Base-by-base conservation (phyloP, 371 early-diverging fungal species). In the Coemansia sp. region DNA sequence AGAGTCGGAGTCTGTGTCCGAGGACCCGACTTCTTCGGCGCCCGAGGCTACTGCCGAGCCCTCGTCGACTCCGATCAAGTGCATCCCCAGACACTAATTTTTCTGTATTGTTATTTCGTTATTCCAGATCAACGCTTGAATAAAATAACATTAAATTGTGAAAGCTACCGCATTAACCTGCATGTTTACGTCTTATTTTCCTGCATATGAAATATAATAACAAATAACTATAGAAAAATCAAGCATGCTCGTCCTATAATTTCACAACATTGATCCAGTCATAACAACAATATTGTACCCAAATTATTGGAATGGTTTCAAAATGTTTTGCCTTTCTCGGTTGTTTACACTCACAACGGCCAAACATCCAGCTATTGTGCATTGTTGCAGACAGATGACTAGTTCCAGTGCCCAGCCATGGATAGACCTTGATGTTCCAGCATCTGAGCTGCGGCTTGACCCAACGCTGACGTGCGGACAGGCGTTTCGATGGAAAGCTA, bases 381-480 rank as follows among this genome's bases (percentile, higher is more conserved):
- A 47, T 47, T 47, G 14, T 47, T 14, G n/a, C 47, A 47, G 18
- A n/a, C n/a, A n/a, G 20, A 50, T 50, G 50, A 50, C 50, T 18
- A 20, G 50, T 9, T 9, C 18, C 18, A 9, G 21, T 18, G 50
- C 21, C 7, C 50, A n/a, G 52, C 47, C 47, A 2, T 93, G 93
- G 93, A 75, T 68, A 23, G 85, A 87, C 58, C 82, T 94, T 8
- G 50, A 69, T 11, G 82, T 88, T 4, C 54, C 81, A 3, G 89
- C 91, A 0, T 75, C 79, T 23, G 93, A 94, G 67, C 82, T 97
- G 9, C 84, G 88, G 18, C 82, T 95, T 14, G 84, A 90, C 4
- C 83, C 84, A 0, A 93, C 95, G 2, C 84, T 95, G 39, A 85
- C 85, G 25, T 91, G 92, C 74, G 97, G 96, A 2, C 96, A 97